Conservation (phyloP, 2,329 filamentous ascomycete species). For the Ceratocystis variospora region DNA sequence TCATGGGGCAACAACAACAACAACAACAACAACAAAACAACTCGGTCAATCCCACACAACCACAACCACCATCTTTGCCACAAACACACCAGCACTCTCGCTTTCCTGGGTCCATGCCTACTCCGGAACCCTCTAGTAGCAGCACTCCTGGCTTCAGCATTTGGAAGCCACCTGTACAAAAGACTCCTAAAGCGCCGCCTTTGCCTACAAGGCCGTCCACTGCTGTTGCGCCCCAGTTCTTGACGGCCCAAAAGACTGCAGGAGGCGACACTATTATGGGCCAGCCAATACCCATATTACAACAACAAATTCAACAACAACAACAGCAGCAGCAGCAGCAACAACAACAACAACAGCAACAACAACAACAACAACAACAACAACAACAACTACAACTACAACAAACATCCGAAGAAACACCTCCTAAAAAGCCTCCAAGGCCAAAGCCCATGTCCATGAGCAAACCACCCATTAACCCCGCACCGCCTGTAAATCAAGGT, state of each 20-base stretch:
- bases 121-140: not conserved
- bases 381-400: not conserved
- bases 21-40: conserved; percentile 17
- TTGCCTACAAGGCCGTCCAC: conserved; percentile 20
- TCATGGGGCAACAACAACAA: conserved; percentile 17
- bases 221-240: conserved; percentile 20
- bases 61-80: conserved; percentile 9
- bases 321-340: conserved; percentile 2
- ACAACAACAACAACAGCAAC: not conserved
- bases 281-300: conserved; percentile 21
- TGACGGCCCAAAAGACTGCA: conserved; percentile 18
- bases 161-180: conserved; percentile 29
- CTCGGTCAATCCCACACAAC: not conserved
- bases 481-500: not conserved
- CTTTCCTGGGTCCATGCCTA: conserved; percentile 2
- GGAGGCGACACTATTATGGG: conserved; percentile 8
- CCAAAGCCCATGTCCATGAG: not conserved
- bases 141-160: conserved; percentile 24
- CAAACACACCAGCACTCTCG: conserved; percentile 4
- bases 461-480: not conserved
- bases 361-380: conserved; percentile 2
- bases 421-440: conserved; percentile 11
- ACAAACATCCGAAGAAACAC: not conserved
- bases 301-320: conserved; percentile 6
- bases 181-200: conserved; percentile 28